Evolutionary conservation across 495 filamentous ascomycete species (phyloP), one percentile per base, ranked within the genome.

Genomic region (Polyplosphaeria fusca): DNA sequence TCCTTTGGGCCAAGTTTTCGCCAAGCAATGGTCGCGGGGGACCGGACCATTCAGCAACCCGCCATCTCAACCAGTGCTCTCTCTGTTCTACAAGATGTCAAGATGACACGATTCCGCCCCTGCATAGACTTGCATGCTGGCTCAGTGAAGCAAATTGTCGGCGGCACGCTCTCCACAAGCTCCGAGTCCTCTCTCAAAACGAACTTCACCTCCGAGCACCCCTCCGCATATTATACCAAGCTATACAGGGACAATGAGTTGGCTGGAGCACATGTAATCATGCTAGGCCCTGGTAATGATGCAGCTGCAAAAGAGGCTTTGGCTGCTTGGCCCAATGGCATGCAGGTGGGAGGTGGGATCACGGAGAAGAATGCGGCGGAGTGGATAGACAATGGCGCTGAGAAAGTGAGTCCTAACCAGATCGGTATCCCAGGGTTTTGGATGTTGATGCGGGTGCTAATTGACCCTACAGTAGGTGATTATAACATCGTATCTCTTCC

Each of bases 41-140:
- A 20, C 39, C 5, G 11, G 19, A 9, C 39, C 9, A 9, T 11
- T 20, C 5, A 43, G 7, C 5, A 9, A 20, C 39, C 9, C 4
- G 24, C 7, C 45, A 7, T 26, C 9, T 9, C n/a, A 35, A 7
- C 7, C 30, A 35, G 9, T n/a, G 9, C 20, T 49, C 48, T 40
- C 20, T 45, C 25, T 24, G 5, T 4, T 35, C 14, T 23, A 12
- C 23, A 41, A 9, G n/a, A 42, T 47, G 39, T 54, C 53, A 51
- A 35, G 32, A 98, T 98, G 93, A 96, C 94, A 2, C 81, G 83
- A 66, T 98, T 97, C 70, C 79, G 93, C 13, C 94, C 93, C 14
- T 98, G 93, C 69, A 97, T 98, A 71, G 93, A 98, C 73, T 80
- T 98, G 24, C 93, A 98, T 74, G 84, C 91, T 7, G 94, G 94